Evolutionary conservation across 306 rosid genomes (phyloP).

Genomic region (Cicer pinnatifidum): DNA sequence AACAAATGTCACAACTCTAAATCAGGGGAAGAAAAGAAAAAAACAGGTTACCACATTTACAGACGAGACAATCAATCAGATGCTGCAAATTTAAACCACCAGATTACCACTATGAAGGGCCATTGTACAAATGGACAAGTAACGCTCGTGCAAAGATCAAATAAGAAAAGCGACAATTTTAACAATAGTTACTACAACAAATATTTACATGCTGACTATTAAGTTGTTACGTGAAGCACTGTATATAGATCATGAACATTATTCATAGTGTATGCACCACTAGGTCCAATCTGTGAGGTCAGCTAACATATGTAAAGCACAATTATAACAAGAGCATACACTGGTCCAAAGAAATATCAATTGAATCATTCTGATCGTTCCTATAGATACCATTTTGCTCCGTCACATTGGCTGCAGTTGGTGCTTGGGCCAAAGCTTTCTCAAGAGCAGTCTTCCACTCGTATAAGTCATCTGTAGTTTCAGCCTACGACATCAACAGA

Average conservation of each 20-base stretch:
- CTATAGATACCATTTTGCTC: conserved; percentile 82
- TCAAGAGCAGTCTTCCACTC: conserved; percentile 98
- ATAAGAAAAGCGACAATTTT: conserved; percentile 8
- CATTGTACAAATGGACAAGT: conserved; percentile 28
- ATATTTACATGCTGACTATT: conserved; percentile 32
- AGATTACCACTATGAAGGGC: conserved; percentile 19
- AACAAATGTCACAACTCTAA: conserved; percentile 27
- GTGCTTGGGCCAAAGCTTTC: conserved; percentile 86
- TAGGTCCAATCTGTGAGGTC: conserved; percentile 43
- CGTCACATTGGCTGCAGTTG: conserved; percentile 53
- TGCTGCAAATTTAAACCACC: conserved; percentile 21
- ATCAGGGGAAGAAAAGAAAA: neutral
- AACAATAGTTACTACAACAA: conserved; percentile 18
- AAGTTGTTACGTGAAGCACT: conserved; percentile 18
- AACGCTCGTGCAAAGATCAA: conserved; percentile 23
- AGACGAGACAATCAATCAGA: conserved; percentile 36
- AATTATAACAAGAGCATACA: conserved; percentile 61
- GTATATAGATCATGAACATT: conserved; percentile 33
- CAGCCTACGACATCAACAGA: conserved; percentile 69
- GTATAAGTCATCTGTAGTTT: conserved; percentile 79
- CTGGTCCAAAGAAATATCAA: conserved; percentile 68
- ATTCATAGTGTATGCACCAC: conserved; percentile 23
- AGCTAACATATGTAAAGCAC: conserved; percentile 49
- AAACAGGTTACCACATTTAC: conserved; percentile 4
- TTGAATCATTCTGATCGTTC: conserved; percentile 68